Base-by-base conservation (phyloP, 1,284 basidiomycete genomes). In the Heliocybe sulcata region DNA sequence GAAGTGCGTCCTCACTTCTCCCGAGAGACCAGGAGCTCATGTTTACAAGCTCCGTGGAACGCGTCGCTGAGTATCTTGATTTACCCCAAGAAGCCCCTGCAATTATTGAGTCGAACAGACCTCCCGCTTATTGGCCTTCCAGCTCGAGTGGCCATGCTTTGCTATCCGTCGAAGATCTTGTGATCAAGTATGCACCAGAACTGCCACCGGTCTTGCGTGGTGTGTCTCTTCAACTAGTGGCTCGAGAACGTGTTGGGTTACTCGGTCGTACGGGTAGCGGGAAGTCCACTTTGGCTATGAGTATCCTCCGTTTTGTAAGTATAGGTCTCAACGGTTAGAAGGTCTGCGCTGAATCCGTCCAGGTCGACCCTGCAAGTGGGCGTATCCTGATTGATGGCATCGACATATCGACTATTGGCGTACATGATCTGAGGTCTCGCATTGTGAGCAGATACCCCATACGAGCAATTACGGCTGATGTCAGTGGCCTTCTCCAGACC, bases 261-360 rank as follows among this genome's bases (percentile, higher is more conserved):
- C 69, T 92, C 25, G 90, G 90, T 14, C 72, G 90, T 8, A 53
- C 57, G 38, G 67, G 59, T 12, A 78, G 81, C 57, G 89, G 87
- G n/a, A 90, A 90, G 68, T 86, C 83, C n/a, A 94, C 92, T 0
- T 71, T 95, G 31, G 91, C 91, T 0, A 92, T 91, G 82, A 86
- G 85, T 58, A 73, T 98, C 23, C 69, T 98, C 59, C 82, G 94
- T 57, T 97, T 98, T 63, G 87, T 87, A 62, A 55, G 80, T 72
- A 11, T 3, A 51, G 51, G 10, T 20, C 14, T 27, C 9, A 22
- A 25, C 48, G 1, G 25, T 26, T 6, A 6, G 23, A 54, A n/a
- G 16, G 10, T 9, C 10, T 33, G 20, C 35, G 9, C 27, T 35
- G 27, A 27, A 20, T 27, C 58, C 35, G 35, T 61, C 35, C 50